These are phyloP conservation scores for Ustilago lituana DNA, from an alignment of 1,284 basidiomycete genomes.

Conservation along the genomic window DNA sequence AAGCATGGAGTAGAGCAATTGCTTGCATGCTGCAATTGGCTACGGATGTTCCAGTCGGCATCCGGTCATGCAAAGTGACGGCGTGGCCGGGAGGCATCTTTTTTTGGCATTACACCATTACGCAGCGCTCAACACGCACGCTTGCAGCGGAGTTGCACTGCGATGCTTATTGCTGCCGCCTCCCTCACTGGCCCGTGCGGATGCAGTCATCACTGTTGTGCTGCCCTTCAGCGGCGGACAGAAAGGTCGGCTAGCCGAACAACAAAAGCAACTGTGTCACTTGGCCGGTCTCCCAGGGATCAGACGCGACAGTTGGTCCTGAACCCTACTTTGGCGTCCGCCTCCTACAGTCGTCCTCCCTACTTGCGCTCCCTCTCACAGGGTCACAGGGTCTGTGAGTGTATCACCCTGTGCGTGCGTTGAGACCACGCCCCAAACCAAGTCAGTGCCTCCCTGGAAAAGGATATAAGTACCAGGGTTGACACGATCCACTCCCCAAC, in stretches of 20 bases:
- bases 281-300: background rate
- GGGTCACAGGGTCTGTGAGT: too few relatives aligned
- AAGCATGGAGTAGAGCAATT: too few relatives aligned
- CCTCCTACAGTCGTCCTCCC: too few relatives aligned
- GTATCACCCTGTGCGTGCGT: too few relatives aligned
- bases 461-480: constrained; percentile 23
- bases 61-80: constrained; percentile 9
- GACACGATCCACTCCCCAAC: background rate
- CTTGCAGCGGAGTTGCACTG: background rate
- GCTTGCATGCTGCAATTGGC: background rate
- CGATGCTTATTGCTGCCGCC: too few relatives aligned
- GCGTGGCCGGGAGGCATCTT: background rate
- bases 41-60: background rate
- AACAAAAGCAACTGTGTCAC: too few relatives aligned
- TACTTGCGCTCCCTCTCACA: background rate
- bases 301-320: background rate
- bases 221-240: too few relatives aligned
- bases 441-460: too few relatives aligned
- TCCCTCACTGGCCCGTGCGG: too few relatives aligned
- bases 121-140: too few relatives aligned
- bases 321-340: constrained; percentile 1
- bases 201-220: constrained; percentile 3
- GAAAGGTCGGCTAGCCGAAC: too few relatives aligned
- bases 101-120: background rate
- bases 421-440: too few relatives aligned